Percentiles rank a stretch among this genome's conserved stretches.
phyloP scores from a whole-genome alignment of 192 early-diverging fungal species.

The Coemansia umbellata region DNA sequence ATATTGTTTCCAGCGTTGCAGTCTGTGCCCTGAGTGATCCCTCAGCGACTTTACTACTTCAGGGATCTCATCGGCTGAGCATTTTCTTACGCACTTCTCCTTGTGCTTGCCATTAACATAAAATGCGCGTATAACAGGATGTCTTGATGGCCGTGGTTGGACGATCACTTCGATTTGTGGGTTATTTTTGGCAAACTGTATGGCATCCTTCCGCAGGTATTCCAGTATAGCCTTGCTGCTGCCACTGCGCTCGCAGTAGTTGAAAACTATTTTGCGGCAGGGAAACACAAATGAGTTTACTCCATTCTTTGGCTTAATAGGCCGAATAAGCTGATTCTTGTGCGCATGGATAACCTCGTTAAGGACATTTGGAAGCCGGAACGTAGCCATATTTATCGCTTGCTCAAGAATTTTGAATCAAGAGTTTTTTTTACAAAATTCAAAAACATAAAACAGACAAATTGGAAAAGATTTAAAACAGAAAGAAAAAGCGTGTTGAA shows the following conservation, averaged over 20 bases:
- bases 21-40: slow-evolving; percentile 60
- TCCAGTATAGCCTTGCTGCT: slow-evolving; percentile 74
- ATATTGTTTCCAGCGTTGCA: slow-evolving; percentile 61
- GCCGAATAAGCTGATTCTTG: slow-evolving; percentile 23
- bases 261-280: slow-evolving; percentile 74
- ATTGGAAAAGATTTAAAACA: background rate
- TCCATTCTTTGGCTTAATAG: slow-evolving; percentile 57
- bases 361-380: slow-evolving; percentile 35
- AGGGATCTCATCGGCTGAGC: slow-evolving; percentile 56
- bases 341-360: slow-evolving; percentile 36
- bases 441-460: background rate
- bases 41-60: slow-evolving; percentile 60
- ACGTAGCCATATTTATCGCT: slow-evolving; percentile 25
- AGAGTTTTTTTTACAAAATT: background rate
- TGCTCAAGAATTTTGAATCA: background rate
- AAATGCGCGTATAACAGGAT: slow-evolving; percentile 67
- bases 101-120: slow-evolving; percentile 58
- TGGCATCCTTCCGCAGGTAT: slow-evolving; percentile 62
- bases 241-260: slow-evolving; percentile 80
- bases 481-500: background rate
- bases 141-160: slow-evolving; percentile 65
- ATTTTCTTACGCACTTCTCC: slow-evolving; percentile 62
- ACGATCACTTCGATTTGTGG: slow-evolving; percentile 79
- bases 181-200: slow-evolving; percentile 60
- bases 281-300: slow-evolving; percentile 71